phyloP scores from a whole-genome alignment of 768 basidiomycete genomes.

The Sarcodon aspratus region DNA sequence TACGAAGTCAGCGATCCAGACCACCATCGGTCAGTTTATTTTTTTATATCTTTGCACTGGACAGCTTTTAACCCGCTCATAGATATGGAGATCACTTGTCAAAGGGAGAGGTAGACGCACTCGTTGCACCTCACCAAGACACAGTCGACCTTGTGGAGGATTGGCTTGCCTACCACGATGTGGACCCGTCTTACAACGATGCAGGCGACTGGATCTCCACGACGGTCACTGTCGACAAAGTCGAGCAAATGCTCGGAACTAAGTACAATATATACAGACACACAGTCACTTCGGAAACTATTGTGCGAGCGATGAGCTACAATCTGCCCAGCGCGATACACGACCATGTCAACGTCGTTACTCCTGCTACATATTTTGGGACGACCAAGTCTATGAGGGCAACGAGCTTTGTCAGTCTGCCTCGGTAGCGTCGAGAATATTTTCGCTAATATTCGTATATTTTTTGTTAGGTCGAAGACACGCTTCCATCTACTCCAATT shows the following conservation, averaged over 20 bases:
- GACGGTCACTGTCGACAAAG: conserved; percentile 39
- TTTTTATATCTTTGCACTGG: not conserved
- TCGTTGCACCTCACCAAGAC: conserved; percentile 45
- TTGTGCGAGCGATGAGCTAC: conserved; percentile 61
- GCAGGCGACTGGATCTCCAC: conserved; percentile 52
- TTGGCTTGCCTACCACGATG: conserved; percentile 46
- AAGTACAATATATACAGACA: conserved; percentile 56
- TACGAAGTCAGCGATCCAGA: conserved; percentile 30
- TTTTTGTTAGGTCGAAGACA: not conserved
- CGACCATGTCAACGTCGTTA: conserved; percentile 53
- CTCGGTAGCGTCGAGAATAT: conserved; percentile 10
- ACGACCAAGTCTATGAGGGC: conserved; percentile 28
- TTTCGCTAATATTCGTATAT: not conserved
- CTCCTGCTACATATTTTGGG: conserved; percentile 63
- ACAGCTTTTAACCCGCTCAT: not conserved
- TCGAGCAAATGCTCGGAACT: conserved; percentile 49
- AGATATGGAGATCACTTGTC: conserved; percentile 38
- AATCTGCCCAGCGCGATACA: conserved; percentile 50
- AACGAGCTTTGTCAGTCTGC: conserved; percentile 19
- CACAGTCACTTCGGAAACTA: conserved; percentile 33
- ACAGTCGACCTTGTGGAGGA: conserved; percentile 42
- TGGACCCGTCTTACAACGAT: conserved; percentile 23
- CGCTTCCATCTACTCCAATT: not conserved
- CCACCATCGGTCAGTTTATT: not conserved
- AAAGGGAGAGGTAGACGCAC: conserved; percentile 51